Conservation (phyloP, 257 asterid species). For the Solanum chiquidenum region DNA sequence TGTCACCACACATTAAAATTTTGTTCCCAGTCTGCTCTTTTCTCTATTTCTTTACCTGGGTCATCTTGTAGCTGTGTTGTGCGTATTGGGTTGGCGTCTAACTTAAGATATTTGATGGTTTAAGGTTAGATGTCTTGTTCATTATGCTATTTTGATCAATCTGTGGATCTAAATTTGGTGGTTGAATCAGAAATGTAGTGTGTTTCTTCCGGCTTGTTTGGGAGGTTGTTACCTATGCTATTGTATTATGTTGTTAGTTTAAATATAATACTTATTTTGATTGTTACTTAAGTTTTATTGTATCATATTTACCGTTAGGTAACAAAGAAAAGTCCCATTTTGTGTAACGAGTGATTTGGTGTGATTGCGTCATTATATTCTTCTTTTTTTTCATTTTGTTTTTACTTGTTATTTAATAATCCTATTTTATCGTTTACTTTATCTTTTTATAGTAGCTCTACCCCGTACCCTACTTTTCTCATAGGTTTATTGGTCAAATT, state of each 20-base stretch:
- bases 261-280: background rate
- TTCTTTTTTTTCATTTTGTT: background rate
- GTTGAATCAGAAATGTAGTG: background rate
- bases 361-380: background rate
- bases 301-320: background rate
- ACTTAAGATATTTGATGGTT: background rate
- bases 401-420: background rate
- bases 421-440: background rate
- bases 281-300: background rate
- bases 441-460: background rate
- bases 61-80: background rate
- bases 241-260: background rate
- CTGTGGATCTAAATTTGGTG: background rate
- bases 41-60: background rate
- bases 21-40: background rate
- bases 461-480: background rate
- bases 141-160: background rate
- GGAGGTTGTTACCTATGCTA: background rate
- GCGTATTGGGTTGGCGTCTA: background rate
- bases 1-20: background rate
- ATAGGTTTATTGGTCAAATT: background rate
- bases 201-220: background rate
- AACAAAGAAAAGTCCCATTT: background rate
- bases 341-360: background rate
- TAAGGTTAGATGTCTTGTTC: background rate